Conservation (phyloP, 305 asterid species). For the Solanum chacoense region DNA sequence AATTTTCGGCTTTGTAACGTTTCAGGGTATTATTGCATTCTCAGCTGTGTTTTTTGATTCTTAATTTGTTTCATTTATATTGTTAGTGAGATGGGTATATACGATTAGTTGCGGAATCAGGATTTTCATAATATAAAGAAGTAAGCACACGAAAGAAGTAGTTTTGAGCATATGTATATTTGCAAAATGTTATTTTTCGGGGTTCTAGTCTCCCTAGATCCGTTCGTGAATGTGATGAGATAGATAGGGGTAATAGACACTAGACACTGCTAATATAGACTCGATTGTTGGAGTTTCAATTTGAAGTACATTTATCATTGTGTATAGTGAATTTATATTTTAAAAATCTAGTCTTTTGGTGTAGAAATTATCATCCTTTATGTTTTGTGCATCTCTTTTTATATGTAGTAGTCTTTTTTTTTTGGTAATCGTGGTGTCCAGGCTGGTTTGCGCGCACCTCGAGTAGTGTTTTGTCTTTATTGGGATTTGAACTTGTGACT, state of each 20-base stretch:
- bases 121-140: neutral
- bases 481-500: neutral
- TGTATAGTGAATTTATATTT: neutral
- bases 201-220: neutral
- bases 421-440: neutral
- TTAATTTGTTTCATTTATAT: neutral
- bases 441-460: neutral
- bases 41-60: neutral
- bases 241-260: neutral
- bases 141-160: neutral
- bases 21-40: constrained; percentile 34
- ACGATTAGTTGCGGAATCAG: neutral
- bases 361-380: neutral
- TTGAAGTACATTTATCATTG: neutral
- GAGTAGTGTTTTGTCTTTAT: neutral
- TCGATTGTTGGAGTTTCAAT: neutral
- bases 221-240: neutral
- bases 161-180: neutral
- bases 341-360: neutral
- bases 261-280: neutral
- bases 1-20: constrained; percentile 38
- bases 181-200: neutral
- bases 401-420: neutral
- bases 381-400: neutral
- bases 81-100: neutral